phyloP scores from a whole-genome alignment of 345 rosid genomes.

The Crucihimalaya himalaica region DNA sequence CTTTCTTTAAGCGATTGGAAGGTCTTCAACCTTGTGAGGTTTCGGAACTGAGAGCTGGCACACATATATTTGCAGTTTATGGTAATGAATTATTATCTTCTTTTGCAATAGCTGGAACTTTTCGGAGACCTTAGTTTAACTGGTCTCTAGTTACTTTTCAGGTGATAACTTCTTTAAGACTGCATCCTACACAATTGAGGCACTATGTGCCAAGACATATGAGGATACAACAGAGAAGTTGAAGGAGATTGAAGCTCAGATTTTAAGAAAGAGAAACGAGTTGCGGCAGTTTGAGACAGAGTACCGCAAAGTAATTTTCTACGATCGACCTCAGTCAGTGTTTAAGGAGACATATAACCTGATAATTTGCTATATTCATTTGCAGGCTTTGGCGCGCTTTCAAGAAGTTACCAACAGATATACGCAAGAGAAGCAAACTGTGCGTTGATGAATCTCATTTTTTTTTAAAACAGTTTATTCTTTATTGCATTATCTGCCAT shows the following conservation, averaged over 20 bases:
- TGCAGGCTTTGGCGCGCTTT: slow-evolving; percentile 92
- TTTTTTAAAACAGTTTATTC: background rate
- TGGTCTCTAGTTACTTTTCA: slow-evolving; percentile 41
- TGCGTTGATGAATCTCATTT: slow-evolving; percentile 39
- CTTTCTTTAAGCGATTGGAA: slow-evolving; percentile 94
- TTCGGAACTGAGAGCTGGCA: slow-evolving; percentile 91
- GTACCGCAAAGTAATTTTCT: slow-evolving; percentile 73
- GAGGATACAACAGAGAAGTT: slow-evolving; percentile 80
- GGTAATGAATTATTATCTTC: slow-evolving; percentile 52
- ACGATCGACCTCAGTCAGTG: background rate
- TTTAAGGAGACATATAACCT: slow-evolving; percentile 9
- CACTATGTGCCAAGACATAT: slow-evolving; percentile 84
- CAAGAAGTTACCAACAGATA: slow-evolving; percentile 96
- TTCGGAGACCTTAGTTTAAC: slow-evolving; percentile 26
- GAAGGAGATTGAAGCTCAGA: slow-evolving; percentile 86
- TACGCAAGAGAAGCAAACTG: slow-evolving; percentile 87
- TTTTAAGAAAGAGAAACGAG: slow-evolving; percentile 86
- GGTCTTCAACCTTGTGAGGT: slow-evolving; percentile 99
- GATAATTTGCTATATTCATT: slow-evolving; percentile 20
- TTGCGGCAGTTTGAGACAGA: slow-evolving; percentile 94
- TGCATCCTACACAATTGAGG: slow-evolving; percentile 90
- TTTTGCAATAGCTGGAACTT: background rate
- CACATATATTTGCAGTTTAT: slow-evolving; percentile 97
- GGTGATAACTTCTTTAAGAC: slow-evolving; percentile 99
- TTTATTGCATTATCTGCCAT: background rate